A percentile compares a stretch with the other conserved stretches of the same genome.
Evolutionary conservation across 1,284 basidiomycete genomes (phyloP).

Genomic region (Cryptococcus depauperatus): DNA sequence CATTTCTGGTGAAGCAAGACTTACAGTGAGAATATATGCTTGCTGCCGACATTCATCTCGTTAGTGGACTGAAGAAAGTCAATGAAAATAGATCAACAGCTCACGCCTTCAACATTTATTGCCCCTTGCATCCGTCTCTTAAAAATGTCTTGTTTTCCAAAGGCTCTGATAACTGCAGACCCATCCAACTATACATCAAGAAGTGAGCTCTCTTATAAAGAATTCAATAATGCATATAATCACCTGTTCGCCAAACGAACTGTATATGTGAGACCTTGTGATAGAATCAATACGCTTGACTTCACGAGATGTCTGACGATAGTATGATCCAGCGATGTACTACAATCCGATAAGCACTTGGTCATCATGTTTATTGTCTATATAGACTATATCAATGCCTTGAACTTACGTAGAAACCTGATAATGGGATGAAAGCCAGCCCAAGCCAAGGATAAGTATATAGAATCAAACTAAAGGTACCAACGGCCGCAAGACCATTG

Average conservation of each 20-base stretch:
- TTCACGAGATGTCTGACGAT: slow-evolving; percentile 32
- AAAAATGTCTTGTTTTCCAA: slow-evolving; percentile 23
- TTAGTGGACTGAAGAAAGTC: background rate
- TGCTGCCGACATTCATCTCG: no score
- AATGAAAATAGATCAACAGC: slow-evolving; percentile 1
- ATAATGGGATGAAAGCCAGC: slow-evolving; percentile 26
- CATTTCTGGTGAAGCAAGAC: background rate
- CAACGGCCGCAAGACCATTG: slow-evolving; percentile 19
- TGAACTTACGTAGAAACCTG: slow-evolving; percentile 21
- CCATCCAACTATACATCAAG: slow-evolving; percentile 24
- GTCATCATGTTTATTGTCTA: no score
- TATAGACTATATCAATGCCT: no score
- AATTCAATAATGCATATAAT: no score
- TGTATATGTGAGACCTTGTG: slow-evolving; percentile 30
- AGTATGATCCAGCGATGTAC: slow-evolving; percentile 26
- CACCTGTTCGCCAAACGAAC: slow-evolving; percentile 35
- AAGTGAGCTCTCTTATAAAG: no score
- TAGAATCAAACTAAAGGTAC: slow-evolving; percentile 26
- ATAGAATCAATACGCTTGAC: slow-evolving; percentile 36
- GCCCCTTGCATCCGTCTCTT: slow-evolving; percentile 17
- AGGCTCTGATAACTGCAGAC: slow-evolving; percentile 27
- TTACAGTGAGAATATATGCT: slow-evolving; percentile 25
- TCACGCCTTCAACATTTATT: slow-evolving; percentile 26
- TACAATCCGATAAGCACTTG: slow-evolving; percentile 3
- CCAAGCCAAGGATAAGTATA: slow-evolving; percentile 30